Evolutionary conservation across 768 basidiomycete species (phyloP).

Genomic region (Amanita molliuscula): DNA sequence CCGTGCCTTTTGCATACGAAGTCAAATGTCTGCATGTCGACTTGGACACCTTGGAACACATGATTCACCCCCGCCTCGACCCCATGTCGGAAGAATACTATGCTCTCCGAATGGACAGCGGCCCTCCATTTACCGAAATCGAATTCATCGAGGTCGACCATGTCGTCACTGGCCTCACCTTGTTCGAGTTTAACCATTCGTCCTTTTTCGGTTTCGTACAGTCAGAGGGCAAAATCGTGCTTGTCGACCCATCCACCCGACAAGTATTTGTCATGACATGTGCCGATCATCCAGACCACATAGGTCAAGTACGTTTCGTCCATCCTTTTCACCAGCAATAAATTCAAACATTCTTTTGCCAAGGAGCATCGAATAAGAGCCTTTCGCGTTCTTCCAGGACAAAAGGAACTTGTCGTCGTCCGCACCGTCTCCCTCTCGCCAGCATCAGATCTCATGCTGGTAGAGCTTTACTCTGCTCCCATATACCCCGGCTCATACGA

Average conservation of each 20-base stretch:
- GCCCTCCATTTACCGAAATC: constrained; percentile 4
- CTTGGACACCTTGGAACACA: constrained; percentile 30
- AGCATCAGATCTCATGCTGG: constrained; percentile 13
- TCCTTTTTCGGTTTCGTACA: constrained; percentile 6
- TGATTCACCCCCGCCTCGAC: constrained; percentile 29
- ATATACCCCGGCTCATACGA: constrained; percentile 8
- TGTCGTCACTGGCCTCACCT: constrained; percentile 14
- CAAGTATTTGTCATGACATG: constrained; percentile 22
- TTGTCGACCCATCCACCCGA: constrained; percentile 4
- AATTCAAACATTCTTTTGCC: neutral
- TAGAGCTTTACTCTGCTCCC: constrained; percentile 21
- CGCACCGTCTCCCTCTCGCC: constrained; percentile 25
- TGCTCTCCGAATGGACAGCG: neutral
- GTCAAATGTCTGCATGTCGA: constrained; percentile 31
- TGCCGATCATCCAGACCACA: constrained; percentile 18
- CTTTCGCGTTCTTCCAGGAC: constrained; percentile 40
- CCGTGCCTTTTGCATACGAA: constrained; percentile 32
- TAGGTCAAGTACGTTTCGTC: constrained; percentile 13
- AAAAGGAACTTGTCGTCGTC: constrained; percentile 40
- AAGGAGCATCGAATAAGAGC: constrained; percentile 44
- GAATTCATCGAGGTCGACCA: constrained; percentile 6
- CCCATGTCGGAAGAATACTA: constrained; percentile 28
- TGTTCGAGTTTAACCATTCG: constrained; percentile 31
- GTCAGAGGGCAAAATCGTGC: constrained; percentile 2
- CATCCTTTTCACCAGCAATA: neutral